Percentiles rank a stretch among this genome's conserved stretches.
Evolutionary conservation across 805 yeast species (phyloP).

Genomic region (Hanseniaspora valbyensis): DNA sequence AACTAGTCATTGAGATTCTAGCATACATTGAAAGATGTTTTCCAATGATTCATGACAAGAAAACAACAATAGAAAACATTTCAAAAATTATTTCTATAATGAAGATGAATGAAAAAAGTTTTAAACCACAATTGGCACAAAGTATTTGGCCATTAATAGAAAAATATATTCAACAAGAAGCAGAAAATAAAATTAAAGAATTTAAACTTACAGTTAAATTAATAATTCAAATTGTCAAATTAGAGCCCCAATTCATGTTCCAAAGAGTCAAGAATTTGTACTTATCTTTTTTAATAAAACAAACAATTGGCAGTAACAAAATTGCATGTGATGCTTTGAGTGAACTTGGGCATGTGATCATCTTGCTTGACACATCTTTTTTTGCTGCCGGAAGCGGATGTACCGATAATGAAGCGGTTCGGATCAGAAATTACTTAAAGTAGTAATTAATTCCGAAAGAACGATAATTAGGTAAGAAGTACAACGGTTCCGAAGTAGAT

Average conservation of each 20-base stretch:
- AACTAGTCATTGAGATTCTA: neutral
- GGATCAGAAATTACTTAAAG: too few species aligned
- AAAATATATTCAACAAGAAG: too few species aligned
- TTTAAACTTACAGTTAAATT: neutral
- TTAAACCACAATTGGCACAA: slow-evolving; percentile 11
- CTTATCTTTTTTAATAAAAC: neutral
- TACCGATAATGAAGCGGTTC: too few species aligned
- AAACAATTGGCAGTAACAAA: neutral
- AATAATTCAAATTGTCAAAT: neutral
- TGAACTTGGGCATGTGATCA: neutral
- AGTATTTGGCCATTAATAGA: slow-evolving; percentile 4
- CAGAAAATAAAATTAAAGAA: too few species aligned
- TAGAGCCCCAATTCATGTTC: neutral
- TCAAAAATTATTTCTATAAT: neutral
- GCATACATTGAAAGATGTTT: slow-evolving; percentile 4
- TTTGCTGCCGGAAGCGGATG: neutral
- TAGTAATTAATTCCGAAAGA: too few species aligned
- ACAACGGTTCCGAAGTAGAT: too few species aligned
- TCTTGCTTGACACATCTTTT: neutral
- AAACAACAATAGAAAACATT: neutral
- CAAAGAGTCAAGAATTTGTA: neutral
- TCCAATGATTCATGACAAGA: neutral
- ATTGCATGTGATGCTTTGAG: neutral
- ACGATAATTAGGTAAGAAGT: too few species aligned
- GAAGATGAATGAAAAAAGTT: slow-evolving; percentile 3